Conservation (phyloP, 2,329 filamentous ascomycete genomes). For the Coniella vitis region DNA sequence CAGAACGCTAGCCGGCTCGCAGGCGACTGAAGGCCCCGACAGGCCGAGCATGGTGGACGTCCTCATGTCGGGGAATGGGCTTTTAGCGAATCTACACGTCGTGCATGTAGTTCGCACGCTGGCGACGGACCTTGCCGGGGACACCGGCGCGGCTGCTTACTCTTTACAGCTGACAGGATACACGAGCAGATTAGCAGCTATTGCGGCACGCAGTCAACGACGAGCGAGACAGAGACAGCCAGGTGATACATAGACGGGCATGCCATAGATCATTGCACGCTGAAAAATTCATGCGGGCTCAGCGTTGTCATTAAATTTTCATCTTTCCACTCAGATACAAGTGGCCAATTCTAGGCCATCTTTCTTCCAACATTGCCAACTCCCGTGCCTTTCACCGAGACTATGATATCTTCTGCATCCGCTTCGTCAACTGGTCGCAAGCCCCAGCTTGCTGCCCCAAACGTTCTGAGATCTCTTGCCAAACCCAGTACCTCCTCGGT, state of each 20-base stretch:
- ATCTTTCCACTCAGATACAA: conserved; percentile 25
- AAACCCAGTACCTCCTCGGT: conserved; percentile 74
- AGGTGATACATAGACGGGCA: neutral
- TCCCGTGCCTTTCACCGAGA: conserved; percentile 87
- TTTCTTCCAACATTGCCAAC: conserved; percentile 95
- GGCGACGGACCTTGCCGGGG: conserved; percentile 36
- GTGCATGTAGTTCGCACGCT: conserved; percentile 42
- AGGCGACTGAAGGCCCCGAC: conserved; percentile 21
- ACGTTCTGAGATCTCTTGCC: conserved; percentile 78
- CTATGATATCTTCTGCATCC: conserved; percentile 65
- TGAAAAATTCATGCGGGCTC: neutral
- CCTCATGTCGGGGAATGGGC: conserved; percentile 47
- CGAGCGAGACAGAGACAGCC: conserved; percentile 18
- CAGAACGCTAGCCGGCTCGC: conserved; percentile 18
- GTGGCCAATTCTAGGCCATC: conserved; percentile 41
- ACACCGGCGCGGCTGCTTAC: conserved; percentile 35
- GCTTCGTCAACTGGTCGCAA: conserved; percentile 65
- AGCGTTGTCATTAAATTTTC: neutral
- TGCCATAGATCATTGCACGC: neutral
- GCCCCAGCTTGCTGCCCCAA: conserved; percentile 88
- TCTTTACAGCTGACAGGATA: conserved; percentile 49
- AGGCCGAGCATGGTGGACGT: conserved; percentile 38
- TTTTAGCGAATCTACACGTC: conserved; percentile 48
- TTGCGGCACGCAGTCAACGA: conserved; percentile 39
- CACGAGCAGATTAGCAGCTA: conserved; percentile 45